Evolutionary conservation across 768 basidiomycete species (phyloP), one percentile per base, ranked within the genome.

Genomic region (Mycena galericulata): DNA sequence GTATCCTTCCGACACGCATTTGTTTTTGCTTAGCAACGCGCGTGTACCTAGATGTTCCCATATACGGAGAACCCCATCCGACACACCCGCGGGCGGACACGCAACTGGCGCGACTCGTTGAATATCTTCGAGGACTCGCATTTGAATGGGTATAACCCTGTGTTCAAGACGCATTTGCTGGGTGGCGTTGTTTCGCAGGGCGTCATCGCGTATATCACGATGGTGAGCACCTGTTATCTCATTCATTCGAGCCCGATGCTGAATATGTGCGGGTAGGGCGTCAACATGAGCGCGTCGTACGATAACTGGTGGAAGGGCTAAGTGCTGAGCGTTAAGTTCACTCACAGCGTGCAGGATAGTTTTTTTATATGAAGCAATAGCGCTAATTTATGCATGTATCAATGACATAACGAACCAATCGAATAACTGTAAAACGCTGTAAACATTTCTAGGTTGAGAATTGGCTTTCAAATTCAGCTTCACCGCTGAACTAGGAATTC

Each of bases 111-210:
- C 34, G 87, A 88, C 63, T 84, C 84, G 29, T 75, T 88, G 27
- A 87, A 87, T 54, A 86, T 88, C 63, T 88, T 87, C 63, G 82
- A 85, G 40, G 86, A 86, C 56, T 81, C 82, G 53, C 81, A 82
- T 51, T 82, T 8, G 83, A 88, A 72, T 82, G 83, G 17, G 51
- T 88, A 88, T 62, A 82, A 87, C 70, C 87, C 87, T 17, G 79
- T 87, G 17, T 88, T 88, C 76, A 84, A 81, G 65, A 77, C 84
- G 17, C 83, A 88, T 58, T 65, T 87, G 4, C 75, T 88, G 22
- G 87, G 87, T 2, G 85, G 85, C 2, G 84, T 88, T 1, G 75
- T 88, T 22, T 76, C 76, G 15, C 87, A 88, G 67, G 87, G 87
- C 0, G 67, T 88, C 15, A 72, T 86, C 66, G 86, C 82, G 11